Evolutionary conservation across 169 alveolate genomes (phyloP).

Genomic region (Babesia divergens): DNA sequence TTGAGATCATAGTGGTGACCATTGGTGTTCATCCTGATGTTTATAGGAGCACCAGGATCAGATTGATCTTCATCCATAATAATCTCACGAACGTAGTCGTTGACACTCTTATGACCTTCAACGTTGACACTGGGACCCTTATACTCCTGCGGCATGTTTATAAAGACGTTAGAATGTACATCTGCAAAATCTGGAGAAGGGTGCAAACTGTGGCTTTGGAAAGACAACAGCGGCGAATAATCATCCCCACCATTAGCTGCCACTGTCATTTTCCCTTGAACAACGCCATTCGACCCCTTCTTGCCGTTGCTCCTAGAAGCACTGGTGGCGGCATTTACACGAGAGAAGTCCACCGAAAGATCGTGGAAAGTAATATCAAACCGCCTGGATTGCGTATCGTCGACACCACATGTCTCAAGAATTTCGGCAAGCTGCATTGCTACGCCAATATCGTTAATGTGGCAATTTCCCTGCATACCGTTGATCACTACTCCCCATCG

Average conservation of each 20-base stretch:
- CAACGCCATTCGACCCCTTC: not conserved
- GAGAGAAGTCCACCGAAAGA: not conserved
- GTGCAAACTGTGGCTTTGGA: not conserved
- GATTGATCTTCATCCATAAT: conserved; percentile 35
- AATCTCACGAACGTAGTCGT: conserved; percentile 54
- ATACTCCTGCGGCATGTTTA: conserved; percentile 59
- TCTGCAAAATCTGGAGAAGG: conserved; percentile 6
- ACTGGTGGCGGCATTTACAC: not conserved
- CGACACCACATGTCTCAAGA: conserved; percentile 57
- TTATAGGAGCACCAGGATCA: conserved; percentile 52
- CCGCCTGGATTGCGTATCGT: conserved; percentile 23
- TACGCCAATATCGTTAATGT: conserved; percentile 25
- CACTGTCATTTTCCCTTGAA: not conserved
- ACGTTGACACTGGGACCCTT: conserved; percentile 42
- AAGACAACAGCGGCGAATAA: not conserved
- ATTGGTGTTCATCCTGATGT: conserved; percentile 39
- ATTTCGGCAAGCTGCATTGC: conserved; percentile 13
- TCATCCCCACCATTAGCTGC: not conserved
- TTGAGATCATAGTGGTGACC: conserved; percentile 20
- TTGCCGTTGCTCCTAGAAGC: not conserved
- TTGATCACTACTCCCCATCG: conserved; percentile 60
- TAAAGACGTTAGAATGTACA: conserved; percentile 29
- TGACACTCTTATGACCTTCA: conserved; percentile 33
- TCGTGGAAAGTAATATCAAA: conserved; percentile 47
- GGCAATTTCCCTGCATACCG: conserved; percentile 61